Evolutionary conservation across 73 alveolate species (phyloP).

Genomic region (Blepharisma stoltei): DNA sequence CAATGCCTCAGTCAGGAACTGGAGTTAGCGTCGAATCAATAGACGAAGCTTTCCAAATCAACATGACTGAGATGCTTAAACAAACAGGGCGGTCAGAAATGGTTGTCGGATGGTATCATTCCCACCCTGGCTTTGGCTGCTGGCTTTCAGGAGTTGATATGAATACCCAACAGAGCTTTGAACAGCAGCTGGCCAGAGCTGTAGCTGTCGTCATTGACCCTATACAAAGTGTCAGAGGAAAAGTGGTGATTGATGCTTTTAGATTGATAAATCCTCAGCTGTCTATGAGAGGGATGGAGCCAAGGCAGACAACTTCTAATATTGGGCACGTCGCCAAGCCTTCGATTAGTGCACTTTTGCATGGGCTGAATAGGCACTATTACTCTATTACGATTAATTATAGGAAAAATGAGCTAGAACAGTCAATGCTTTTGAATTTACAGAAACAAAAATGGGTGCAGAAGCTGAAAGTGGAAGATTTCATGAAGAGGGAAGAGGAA

Average conservation of each 20-base stretch:
- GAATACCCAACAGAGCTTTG: constrained; percentile 95
- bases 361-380: constrained; percentile 94
- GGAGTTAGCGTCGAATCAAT: constrained; percentile 99
- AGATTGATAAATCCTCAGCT: constrained; percentile 86
- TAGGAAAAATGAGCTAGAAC: constrained; percentile 98
- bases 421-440: constrained; percentile 95
- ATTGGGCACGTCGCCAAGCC: constrained; percentile 95
- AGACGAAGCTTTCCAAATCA: constrained; percentile 98
- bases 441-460: constrained; percentile 96
- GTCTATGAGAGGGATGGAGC: constrained; percentile 87
- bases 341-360: constrained; percentile 76
- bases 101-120: constrained; percentile 99
- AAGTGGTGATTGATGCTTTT: constrained; percentile 99
- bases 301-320: constrained; percentile 99
- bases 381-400: constrained; percentile 96
- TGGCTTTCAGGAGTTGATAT: constrained; percentile 95
- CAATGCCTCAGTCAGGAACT: constrained; percentile 99
- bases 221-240: constrained; percentile 96
- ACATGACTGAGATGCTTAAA: constrained; percentile 98
- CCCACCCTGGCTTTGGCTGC: constrained; percentile 99
- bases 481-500: constrained; percentile 36
- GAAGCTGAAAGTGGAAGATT: constrained; percentile 61
- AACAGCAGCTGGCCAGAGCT: constrained; percentile 96
- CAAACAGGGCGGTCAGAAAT: constrained; percentile 98
- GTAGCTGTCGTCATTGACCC: constrained; percentile 99